Conservation (phyloP, 139 green algal species). For the Chloropicon primus region DNA sequence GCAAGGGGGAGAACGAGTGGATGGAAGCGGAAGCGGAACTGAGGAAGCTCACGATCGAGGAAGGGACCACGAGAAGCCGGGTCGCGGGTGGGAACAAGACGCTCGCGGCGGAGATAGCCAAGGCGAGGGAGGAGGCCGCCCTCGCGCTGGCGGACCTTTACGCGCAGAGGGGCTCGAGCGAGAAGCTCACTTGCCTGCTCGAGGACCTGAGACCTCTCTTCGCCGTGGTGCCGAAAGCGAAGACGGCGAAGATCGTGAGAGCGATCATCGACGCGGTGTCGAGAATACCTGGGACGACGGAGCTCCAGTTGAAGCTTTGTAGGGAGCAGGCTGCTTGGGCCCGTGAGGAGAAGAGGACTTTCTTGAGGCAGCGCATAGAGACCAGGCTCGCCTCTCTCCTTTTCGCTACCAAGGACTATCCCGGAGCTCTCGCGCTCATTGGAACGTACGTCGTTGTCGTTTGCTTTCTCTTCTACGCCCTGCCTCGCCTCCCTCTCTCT, state of each 20-base stretch:
- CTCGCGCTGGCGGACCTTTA: constrained; percentile 45
- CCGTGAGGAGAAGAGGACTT: constrained; percentile 84
- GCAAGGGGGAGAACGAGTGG: neutral
- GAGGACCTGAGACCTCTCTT: constrained; percentile 77
- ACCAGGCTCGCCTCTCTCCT: constrained; percentile 70
- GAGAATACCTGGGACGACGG: constrained; percentile 66
- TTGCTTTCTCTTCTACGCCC: no score
- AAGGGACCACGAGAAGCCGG: no score
- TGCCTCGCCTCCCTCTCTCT: no score
- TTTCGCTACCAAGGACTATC: constrained; percentile 65
- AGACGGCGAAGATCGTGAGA: constrained; percentile 95
- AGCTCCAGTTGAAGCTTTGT: constrained; percentile 84
- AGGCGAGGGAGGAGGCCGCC: constrained; percentile 60
- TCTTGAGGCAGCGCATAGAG: constrained; percentile 92
- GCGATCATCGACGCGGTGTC: constrained; percentile 85
- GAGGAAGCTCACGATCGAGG: neutral
- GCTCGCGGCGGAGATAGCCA: constrained; percentile 24
- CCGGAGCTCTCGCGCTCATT: constrained; percentile 60
- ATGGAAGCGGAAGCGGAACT: neutral
- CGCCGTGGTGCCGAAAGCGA: constrained; percentile 81
- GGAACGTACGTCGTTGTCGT: constrained; percentile 19
- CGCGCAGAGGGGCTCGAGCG: constrained; percentile 49
- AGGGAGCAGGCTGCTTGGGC: constrained; percentile 88
- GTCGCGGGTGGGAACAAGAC: neutral
- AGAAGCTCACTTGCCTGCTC: constrained; percentile 56